phyloP scores from a whole-genome alignment of 2,329 filamentous ascomycete species.

The Colletotrichum plurivorum region DNA sequence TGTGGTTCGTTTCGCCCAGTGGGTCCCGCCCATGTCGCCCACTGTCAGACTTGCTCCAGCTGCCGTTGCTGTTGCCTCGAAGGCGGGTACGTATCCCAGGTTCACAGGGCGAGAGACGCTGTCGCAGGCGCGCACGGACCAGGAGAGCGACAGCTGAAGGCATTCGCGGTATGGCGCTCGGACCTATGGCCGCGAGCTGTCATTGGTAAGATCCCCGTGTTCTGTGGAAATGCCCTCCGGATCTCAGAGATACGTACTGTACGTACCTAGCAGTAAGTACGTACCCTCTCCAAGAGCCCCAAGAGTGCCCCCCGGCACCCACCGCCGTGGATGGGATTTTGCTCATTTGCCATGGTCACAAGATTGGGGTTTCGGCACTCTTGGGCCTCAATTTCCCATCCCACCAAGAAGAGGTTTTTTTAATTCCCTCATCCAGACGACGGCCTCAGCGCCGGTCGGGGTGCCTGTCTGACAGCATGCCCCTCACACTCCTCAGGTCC shows the following conservation, averaged over 20 bases:
- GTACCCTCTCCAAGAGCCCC: background rate
- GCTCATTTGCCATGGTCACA: constrained; percentile 31
- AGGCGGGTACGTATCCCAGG: constrained; percentile 13
- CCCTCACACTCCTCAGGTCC: constrained; percentile 1
- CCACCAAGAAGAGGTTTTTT: background rate
- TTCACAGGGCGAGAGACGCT: background rate
- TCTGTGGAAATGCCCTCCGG: constrained; percentile 15
- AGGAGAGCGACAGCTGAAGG: constrained; percentile 19
- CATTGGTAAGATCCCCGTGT: constrained; percentile 33
- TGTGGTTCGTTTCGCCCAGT: constrained; percentile 18
- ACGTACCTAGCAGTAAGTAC: too few relatives aligned
- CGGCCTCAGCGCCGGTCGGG: constrained; percentile 20
- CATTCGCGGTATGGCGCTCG: constrained; percentile 24
- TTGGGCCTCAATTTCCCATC: constrained; percentile 39
- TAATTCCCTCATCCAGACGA: constrained; percentile 19
- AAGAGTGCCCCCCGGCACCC: background rate
- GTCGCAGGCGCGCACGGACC: background rate
- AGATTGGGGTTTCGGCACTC: constrained; percentile 22
- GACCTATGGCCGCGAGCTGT: background rate
- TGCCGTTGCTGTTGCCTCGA: background rate
- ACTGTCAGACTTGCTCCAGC: background rate
- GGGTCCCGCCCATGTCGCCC: background rate
- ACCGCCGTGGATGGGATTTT: constrained; percentile 35
- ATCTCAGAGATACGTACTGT: constrained; percentile 24
- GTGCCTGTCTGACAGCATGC: constrained; percentile 1